A percentile compares a stretch with the other conserved stretches of the same genome.
Evolutionary conservation across 176 grass and related monocot genomes (phyloP).

Genomic region (Oropetium thomaeum): DNA sequence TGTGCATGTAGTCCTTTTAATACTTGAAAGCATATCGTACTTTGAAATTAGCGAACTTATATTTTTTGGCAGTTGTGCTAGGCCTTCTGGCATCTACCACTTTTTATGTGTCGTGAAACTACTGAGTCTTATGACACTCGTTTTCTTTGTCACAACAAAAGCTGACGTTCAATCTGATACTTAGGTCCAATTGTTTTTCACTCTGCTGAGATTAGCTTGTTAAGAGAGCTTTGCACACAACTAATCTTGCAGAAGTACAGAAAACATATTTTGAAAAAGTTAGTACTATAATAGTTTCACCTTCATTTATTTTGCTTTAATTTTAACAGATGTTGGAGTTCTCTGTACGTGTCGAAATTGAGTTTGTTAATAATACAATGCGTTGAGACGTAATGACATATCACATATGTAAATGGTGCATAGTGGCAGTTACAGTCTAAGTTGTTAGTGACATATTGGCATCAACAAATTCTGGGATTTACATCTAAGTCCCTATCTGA

Average conservation of each 20-base stretch:
- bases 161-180: neutral
- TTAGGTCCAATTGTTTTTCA: neutral
- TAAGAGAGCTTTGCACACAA: neutral
- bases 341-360: too few species aligned
- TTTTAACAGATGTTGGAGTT: too few species aligned
- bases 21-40: neutral
- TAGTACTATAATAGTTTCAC: neutral
- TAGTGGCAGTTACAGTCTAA: neutral
- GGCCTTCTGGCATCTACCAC: neutral
- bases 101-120: neutral
- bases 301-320: too few species aligned
- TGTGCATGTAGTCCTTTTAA: neutral
- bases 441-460: neutral
- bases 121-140: neutral
- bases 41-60: neutral
- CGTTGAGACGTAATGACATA: too few species aligned
- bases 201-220: too few species aligned
- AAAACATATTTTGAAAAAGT: neutral
- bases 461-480: constrained; percentile 1
- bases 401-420: too few species aligned
- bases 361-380: too few species aligned
- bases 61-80: neutral
- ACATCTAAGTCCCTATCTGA: neutral
- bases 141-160: neutral
- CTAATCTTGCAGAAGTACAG: neutral